A percentile compares a stretch with the other conserved stretches of the same genome.
Evolutionary conservation across 179 eudicot genomes (phyloP).

Genomic region (Patellifolia procumbens): DNA sequence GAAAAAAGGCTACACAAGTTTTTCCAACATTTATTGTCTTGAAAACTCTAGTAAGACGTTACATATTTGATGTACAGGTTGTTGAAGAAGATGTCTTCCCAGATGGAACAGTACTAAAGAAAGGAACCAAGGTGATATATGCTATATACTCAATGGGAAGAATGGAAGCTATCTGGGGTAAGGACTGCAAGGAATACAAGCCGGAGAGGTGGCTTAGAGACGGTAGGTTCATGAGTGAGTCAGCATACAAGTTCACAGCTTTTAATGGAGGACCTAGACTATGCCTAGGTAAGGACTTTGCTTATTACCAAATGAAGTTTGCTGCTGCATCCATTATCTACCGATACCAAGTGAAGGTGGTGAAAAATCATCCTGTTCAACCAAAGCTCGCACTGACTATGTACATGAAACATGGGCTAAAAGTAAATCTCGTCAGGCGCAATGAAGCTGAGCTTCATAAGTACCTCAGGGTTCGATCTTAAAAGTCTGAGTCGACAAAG

Average conservation of each 20-base stretch:
- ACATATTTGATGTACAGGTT: slow-evolving; percentile 44
- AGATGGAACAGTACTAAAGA: slow-evolving; percentile 79
- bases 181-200: slow-evolving; percentile 76
- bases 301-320: slow-evolving; percentile 95
- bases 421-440: slow-evolving; percentile 65
- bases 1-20: neutral
- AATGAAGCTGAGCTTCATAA: slow-evolving; percentile 38
- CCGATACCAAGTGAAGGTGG: slow-evolving; percentile 67
- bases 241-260: slow-evolving; percentile 89
- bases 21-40: neutral
- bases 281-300: slow-evolving; percentile 93
- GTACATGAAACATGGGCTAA: slow-evolving; percentile 91
- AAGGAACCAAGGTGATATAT: slow-evolving; percentile 85
- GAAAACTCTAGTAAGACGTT: slow-evolving; percentile 7
- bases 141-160: slow-evolving; percentile 94
- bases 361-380: slow-evolving; percentile 52
- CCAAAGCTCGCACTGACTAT: slow-evolving; percentile 94
- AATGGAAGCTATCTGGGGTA: slow-evolving; percentile 95
- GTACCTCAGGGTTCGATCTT: slow-evolving; percentile 22
- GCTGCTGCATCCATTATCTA: slow-evolving; percentile 77
- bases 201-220: slow-evolving; percentile 95
- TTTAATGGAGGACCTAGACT: slow-evolving; percentile 95
- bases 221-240: slow-evolving; percentile 83
- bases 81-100: slow-evolving; percentile 86
- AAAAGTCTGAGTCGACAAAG: neutral